phyloP scores from a whole-genome alignment of 2,329 filamentous ascomycete genomes.

The Catunica adiposa region DNA sequence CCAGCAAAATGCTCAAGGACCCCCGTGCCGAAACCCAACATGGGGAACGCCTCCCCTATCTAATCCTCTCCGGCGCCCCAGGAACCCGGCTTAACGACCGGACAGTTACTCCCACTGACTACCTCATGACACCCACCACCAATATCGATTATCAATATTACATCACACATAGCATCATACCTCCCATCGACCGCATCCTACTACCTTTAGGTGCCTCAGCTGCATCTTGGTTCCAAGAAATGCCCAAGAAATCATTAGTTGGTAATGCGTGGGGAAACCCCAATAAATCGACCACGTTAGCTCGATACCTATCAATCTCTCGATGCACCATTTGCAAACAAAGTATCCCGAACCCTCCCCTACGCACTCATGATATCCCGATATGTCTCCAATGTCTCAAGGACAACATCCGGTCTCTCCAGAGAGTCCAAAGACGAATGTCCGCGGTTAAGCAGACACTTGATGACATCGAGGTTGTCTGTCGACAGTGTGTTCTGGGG shows the following conservation, averaged over 20 bases:
- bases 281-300: no score
- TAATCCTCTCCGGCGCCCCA: conserved; percentile 77
- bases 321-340: no score
- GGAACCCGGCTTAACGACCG: conserved; percentile 75
- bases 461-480: conserved; percentile 51
- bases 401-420: conserved; percentile 33
- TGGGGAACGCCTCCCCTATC: conserved; percentile 86
- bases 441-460: conserved; percentile 41
- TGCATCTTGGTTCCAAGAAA: conserved; percentile 82
- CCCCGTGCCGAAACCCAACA: conserved; percentile 81
- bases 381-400: conserved; percentile 33
- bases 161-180: conserved; percentile 88
- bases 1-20: conserved; percentile 72
- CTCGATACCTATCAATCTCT: no score
- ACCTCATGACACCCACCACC: conserved; percentile 59
- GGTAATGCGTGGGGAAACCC: no score
- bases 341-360: no score
- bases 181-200: conserved; percentile 89
- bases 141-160: conserved; percentile 92
- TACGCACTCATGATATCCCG: neutral
- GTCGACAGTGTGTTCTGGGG: conserved; percentile 62
- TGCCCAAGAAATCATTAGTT: conserved; percentile 67
- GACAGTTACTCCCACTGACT: conserved; percentile 71
- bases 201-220: conserved; percentile 90
- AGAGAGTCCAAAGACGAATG: conserved; percentile 46